Evolutionary conservation across 2,329 filamentous ascomycete species (phyloP).

Genomic region (Ceratocystis papillata): DNA sequence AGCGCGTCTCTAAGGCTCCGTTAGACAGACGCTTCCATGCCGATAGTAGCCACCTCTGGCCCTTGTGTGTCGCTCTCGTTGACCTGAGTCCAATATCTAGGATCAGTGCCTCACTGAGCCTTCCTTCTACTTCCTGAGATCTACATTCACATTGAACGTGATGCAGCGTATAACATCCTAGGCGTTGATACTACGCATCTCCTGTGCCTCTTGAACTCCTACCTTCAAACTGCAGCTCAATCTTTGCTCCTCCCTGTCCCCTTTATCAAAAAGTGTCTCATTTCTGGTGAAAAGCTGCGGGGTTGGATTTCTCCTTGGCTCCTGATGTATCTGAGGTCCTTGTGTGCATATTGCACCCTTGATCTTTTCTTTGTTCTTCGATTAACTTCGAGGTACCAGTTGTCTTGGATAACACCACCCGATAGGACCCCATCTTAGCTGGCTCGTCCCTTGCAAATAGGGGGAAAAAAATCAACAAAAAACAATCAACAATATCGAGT

Average conservation of each 20-base stretch:
- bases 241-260: background rate
- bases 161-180: background rate
- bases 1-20: no score
- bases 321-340: background rate
- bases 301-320: background rate
- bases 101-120: background rate
- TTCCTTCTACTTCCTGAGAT: background rate
- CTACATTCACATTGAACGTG: background rate
- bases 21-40: background rate
- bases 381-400: background rate
- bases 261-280: conserved; percentile 6
- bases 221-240: background rate
- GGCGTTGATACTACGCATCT: background rate
- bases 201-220: background rate
- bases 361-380: background rate
- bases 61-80: no score
- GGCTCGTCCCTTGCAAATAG: background rate
- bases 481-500: background rate
- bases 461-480: background rate
- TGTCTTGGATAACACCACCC: background rate
- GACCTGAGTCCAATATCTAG: no score
- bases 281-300: background rate
- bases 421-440: background rate
- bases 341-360: background rate
- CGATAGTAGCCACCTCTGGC: background rate